Conservation (phyloP, 306 rosid species). For the Sophora flavescens region DNA sequence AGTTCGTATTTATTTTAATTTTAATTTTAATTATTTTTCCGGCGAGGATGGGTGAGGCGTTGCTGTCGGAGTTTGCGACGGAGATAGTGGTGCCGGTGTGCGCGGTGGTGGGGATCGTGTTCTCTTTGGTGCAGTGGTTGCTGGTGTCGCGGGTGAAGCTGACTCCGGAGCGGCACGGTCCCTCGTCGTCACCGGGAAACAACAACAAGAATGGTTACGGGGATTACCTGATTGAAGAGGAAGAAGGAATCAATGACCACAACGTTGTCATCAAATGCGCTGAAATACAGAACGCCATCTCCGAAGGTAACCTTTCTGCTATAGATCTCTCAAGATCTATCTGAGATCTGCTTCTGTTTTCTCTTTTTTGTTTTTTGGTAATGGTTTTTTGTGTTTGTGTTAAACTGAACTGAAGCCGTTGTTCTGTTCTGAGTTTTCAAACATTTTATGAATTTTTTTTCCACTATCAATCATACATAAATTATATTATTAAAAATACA, state of each 20-base stretch:
- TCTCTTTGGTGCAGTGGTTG: slow-evolving; percentile 70
- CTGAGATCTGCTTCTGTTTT: slow-evolving; percentile 22
- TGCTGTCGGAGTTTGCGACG: slow-evolving; percentile 61
- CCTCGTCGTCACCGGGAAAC: slow-evolving; percentile 40
- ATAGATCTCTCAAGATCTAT: slow-evolving; percentile 16
- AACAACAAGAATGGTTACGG: slow-evolving; percentile 57
- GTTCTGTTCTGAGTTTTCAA: neutral
- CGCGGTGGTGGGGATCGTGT: slow-evolving; percentile 64
- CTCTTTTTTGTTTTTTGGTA: neutral
- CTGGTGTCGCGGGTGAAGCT: slow-evolving; percentile 68
- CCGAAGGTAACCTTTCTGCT: slow-evolving; percentile 59
- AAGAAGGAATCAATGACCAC: slow-evolving; percentile 72
- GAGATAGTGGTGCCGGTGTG: slow-evolving; percentile 65
- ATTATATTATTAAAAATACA: too few species aligned
- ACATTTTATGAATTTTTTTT: neutral
- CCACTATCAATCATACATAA: too few species aligned
- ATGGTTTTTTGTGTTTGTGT: too few species aligned
- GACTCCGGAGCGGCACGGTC: slow-evolving; percentile 55
- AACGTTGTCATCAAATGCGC: slow-evolving; percentile 71
- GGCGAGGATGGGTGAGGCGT: slow-evolving; percentile 55
- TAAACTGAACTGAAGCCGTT: neutral
- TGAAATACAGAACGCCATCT: slow-evolving; percentile 72
- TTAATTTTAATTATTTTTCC: slow-evolving; percentile 35
- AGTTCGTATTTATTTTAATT: slow-evolving; percentile 9
- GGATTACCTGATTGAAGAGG: slow-evolving; percentile 72